A percentile compares a stretch with the other conserved stretches of the same genome.
Conservation (phyloP, 257 asterid genomes). For the Prunella vulgaris region DNA sequence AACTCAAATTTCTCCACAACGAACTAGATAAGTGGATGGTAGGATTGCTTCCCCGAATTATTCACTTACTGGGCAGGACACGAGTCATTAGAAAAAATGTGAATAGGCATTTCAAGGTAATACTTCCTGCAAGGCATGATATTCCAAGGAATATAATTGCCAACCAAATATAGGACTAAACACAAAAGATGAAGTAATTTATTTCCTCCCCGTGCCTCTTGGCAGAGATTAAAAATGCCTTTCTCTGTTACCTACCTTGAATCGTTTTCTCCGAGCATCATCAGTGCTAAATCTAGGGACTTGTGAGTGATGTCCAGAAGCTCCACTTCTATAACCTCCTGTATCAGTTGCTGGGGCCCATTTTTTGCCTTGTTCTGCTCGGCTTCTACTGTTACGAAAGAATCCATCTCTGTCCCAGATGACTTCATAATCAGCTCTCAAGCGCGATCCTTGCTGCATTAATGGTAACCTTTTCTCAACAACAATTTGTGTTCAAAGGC, state of each 20-base stretch:
- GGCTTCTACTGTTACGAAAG: conserved; percentile 50
- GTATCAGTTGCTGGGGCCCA: conserved; percentile 43
- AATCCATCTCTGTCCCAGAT: conserved; percentile 77
- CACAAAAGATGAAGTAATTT: background rate
- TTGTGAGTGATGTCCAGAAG: conserved; percentile 37
- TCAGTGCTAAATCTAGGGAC: conserved; percentile 49
- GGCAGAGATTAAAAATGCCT: background rate
- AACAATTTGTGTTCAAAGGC: background rate
- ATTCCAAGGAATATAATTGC: background rate
- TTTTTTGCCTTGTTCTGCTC: conserved; percentile 54
- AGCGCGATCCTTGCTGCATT: conserved; percentile 87
- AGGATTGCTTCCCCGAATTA: no score
- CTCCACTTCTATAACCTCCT: conserved; percentile 43
- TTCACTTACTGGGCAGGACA: no score
- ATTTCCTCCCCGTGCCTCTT: background rate
- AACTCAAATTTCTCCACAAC: background rate
- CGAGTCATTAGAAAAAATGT: no score
- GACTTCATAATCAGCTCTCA: conserved; percentile 85
- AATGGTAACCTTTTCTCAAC: conserved; percentile 8
- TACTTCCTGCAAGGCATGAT: background rate
- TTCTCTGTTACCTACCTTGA: conserved; percentile 48
- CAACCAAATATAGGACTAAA: background rate
- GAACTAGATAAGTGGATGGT: no score
- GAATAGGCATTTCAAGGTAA: background rate
- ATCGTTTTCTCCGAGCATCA: conserved; percentile 62